Base-by-base conservation (phyloP, 2,329 filamentous ascomycete genomes). In the Pseudogymnoascus sp. region DNA sequence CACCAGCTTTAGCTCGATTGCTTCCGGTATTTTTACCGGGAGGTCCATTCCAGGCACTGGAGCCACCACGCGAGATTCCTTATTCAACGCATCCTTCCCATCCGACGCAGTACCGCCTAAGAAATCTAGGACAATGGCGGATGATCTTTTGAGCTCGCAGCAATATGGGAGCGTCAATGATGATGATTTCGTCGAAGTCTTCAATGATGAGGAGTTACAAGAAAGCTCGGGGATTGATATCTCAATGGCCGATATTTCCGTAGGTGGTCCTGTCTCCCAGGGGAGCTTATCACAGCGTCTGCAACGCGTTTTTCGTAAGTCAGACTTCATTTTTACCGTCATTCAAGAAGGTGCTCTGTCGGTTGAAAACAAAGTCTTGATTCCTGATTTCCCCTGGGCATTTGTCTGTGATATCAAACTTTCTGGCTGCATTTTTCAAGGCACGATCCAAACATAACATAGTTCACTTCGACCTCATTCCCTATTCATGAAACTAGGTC, bases 91-190 rank as follows among this genome's bases (percentile, higher is more conserved):
- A 45, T 18, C 65, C 60, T 12, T 13, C 55, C 36, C 21, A 31
- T 63, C 25, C n/a, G 45, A 15, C n/a, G 9, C 33, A 29, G 15
- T 15, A 59, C 29, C 37, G 3, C 4, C 8, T 13, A 55, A 58
- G 10, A 25, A 10, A 25, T 1, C 15, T 15, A 58, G 59, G 21
- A 33, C 15, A 58, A 60, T 42, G 60, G 59, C 12, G 58, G 66
- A 39, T 42, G 60, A 18, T 4, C 37, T 52, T 9, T 36, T 61
- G 29, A 67, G 66, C 25, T 69, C 68, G 4, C 64, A 69, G 4
- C 64, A 69, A 31, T 64, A 59, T 6, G 65, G 62, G 25, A 67
- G 66, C 35, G 68, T 67, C 31, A 67, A 69, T 18, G 69, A 71
- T 25, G 63, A 58, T 40, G 60, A 29, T 2, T 52, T 68, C 1